Percentiles rank a stretch among this genome's conserved stretches.
These are phyloP conservation scores for Spathaspora sp. DNA, from an alignment of 1,139 yeast species.

Conservation along the genomic window DNA sequence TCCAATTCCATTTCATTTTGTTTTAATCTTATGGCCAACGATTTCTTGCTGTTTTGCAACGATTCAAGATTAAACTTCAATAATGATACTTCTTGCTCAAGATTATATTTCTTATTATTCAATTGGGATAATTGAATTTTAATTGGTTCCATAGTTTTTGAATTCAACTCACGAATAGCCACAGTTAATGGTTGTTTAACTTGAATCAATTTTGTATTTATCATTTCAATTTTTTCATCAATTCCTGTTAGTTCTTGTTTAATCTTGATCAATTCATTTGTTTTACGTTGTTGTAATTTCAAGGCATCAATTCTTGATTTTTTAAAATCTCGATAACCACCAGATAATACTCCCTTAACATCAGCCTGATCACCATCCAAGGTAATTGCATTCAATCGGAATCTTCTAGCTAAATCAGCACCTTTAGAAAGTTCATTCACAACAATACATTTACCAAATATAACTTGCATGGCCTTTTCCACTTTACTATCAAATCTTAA, in stretches of 20 bases:
- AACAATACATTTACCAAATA: constrained; percentile 80
- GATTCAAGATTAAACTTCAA: constrained; percentile 20
- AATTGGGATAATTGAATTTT: constrained; percentile 42
- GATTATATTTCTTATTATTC: constrained; percentile 38
- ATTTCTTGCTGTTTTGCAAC: constrained; percentile 23
- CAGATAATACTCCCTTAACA: constrained; percentile 78
- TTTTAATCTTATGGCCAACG: constrained; percentile 27
- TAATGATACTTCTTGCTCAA: constrained; percentile 43
- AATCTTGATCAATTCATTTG: constrained; percentile 43
- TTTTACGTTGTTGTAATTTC: constrained; percentile 52
- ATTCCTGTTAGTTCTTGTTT: constrained; percentile 25
- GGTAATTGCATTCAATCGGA: constrained; percentile 75
- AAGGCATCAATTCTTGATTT: constrained; percentile 71
- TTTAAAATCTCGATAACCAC: constrained; percentile 80
- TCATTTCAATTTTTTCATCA: constrained; percentile 20
- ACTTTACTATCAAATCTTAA: constrained; percentile 54
- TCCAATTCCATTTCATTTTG: constrained; percentile 52
- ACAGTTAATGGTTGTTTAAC: constrained; percentile 47
- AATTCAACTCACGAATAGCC: constrained; percentile 37
- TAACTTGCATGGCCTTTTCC: constrained; percentile 68
- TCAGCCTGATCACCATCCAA: constrained; percentile 91
- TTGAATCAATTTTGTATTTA: constrained; percentile 29
- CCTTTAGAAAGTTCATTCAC: constrained; percentile 72
- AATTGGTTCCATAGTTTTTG: constrained; percentile 43
- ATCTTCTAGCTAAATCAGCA: constrained; percentile 61